A percentile compares a stretch with the other conserved stretches of the same genome.
Evolutionary conservation across 768 basidiomycete genomes (phyloP).

Genomic region (Antrodiella citrinella): DNA sequence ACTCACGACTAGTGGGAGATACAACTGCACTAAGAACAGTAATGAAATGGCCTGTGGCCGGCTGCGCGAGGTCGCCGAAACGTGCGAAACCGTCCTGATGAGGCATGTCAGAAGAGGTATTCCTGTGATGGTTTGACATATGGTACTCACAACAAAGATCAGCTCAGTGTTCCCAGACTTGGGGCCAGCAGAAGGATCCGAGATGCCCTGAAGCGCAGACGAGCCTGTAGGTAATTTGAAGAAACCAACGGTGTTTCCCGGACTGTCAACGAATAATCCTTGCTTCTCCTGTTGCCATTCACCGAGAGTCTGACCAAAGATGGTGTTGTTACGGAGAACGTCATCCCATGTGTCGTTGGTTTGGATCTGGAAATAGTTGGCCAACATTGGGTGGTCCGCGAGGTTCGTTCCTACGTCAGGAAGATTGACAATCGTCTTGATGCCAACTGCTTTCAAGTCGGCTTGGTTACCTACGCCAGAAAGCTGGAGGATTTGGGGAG

Average conservation of each 20-base stretch:
- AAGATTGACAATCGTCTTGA: constrained; percentile 26
- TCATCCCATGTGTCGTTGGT: constrained; percentile 1
- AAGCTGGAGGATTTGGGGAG: constrained; percentile 32
- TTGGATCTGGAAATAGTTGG: constrained; percentile 1
- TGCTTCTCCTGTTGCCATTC: neutral
- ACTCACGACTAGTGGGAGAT: constrained; percentile 6
- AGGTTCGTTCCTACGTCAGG: constrained; percentile 29
- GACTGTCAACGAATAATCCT: constrained; percentile 2
- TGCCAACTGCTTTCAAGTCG: constrained; percentile 21
- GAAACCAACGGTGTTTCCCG: constrained; percentile 3
- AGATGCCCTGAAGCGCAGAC: neutral
- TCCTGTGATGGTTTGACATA: neutral
- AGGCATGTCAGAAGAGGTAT: neutral
- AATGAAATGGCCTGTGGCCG: constrained; percentile 6
- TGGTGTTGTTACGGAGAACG: constrained; percentile 1
- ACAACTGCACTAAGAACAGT: constrained; percentile 7
- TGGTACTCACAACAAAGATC: constrained; percentile 3
- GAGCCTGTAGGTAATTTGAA: neutral
- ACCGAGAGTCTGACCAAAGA: neutral
- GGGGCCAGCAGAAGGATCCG: constrained; percentile 2
- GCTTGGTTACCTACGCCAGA: constrained; percentile 32
- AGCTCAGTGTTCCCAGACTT: constrained; percentile 3
- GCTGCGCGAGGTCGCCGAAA: neutral
- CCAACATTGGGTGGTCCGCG: constrained; percentile 6
- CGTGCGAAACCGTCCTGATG: constrained; percentile 5